phyloP scores from a whole-genome alignment of 2,329 filamentous ascomycete genomes.

The Aspergillus sp. region DNA sequence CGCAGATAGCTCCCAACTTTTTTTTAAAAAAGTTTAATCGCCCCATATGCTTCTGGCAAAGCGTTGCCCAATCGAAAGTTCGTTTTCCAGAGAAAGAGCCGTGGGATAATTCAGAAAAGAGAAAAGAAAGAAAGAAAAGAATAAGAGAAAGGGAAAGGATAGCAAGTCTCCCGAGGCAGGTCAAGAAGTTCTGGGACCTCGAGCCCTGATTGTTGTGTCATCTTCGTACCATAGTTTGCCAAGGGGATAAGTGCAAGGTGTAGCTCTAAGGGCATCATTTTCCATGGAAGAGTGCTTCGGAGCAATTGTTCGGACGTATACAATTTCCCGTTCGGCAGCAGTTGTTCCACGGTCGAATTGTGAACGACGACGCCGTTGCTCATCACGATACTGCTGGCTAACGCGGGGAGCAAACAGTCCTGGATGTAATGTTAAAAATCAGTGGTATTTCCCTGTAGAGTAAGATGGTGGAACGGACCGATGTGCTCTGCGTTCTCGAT shows the following conservation, averaged over 20 bases:
- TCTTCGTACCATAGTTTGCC: conserved; percentile 18
- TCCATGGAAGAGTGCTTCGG: conserved; percentile 12
- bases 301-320: conserved; percentile 20
- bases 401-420: conserved; percentile 70
- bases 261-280: conserved; percentile 15
- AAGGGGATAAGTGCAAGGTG: conserved; percentile 20
- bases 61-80: no score
- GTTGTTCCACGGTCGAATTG: conserved; percentile 77
- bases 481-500: conserved; percentile 81
- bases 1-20: background rate
- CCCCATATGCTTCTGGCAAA: background rate
- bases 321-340: conserved; percentile 59
- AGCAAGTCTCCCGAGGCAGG: conserved; percentile 1
- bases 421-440: background rate
- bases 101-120: background rate
- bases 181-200: conserved; percentile 15
- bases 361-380: conserved; percentile 68
- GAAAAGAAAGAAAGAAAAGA: background rate
- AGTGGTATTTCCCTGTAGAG: background rate
- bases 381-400: conserved; percentile 64
- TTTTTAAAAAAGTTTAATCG: background rate
- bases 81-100: no score
- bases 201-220: conserved; percentile 8
- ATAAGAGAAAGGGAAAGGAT: conserved; percentile 3
- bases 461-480: conserved; percentile 47